Evolutionary conservation across 2,329 filamentous ascomycete genomes (phyloP), one percentile per base, ranked within the genome.

Genomic region (Epicoccum nigrum): DNA sequence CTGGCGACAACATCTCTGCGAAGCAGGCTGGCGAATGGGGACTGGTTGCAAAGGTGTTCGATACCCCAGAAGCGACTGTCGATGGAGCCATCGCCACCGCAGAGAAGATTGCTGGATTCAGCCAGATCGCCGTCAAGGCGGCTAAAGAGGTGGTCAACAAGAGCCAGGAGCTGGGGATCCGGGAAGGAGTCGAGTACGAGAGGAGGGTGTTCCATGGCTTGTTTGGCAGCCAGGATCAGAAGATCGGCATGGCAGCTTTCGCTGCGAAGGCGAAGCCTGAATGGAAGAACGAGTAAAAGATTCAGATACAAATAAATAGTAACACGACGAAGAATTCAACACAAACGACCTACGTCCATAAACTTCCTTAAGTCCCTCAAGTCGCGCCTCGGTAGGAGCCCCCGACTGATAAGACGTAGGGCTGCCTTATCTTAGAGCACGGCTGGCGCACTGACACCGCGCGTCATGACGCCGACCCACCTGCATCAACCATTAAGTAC

Each of bases 131-230:
- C 1, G 85, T 96, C 51, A 86, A 91, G 77, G 94, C 89, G 9
- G 88, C 85, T 50, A 99, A 99, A 82, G 94, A 99, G 81, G 93
- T 94, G n/a, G 93, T 99, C 48, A 96, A 97, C 74, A 97, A 97
- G 86, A 96, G 92, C 74, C 92, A 97, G 80, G 94, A 99, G 65
- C 76, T 96, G 62, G 81, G 87, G 3, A 78, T 99, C 53, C 80
- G 89, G 63, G 94, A 97, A 68, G 94, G 94, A 12, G 89, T 99
- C 1, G 94, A 99, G 77, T 97, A 86, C 76, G 94, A 99, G 83
- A 83, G 94, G 70, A 84, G 92, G 45, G 82, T 97, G 27, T 99
- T 99, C 81, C 94, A 99, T 76, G 83, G 86, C 20, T 70, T 97
- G 67, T 99, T 99, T 78, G 94, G 93, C 17, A 96, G 89, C 72